Evolutionary conservation across 2,329 filamentous ascomycete genomes (phyloP).

Genomic region (Chaetomiaceae sp.): DNA sequence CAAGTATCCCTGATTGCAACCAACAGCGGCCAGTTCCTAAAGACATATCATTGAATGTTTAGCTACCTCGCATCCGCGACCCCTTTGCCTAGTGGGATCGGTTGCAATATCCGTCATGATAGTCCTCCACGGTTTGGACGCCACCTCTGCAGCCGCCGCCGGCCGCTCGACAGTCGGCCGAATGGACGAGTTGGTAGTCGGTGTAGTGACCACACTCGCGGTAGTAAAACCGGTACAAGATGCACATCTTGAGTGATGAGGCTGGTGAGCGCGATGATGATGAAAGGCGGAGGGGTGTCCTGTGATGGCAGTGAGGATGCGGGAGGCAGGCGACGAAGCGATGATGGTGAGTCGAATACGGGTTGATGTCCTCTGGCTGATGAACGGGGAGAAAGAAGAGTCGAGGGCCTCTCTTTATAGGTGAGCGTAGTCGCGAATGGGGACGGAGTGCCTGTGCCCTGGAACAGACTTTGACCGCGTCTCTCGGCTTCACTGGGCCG

Average conservation of each 20-base stretch:
- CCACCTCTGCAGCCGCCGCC: not conserved
- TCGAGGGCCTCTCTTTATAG: conserved; percentile 3
- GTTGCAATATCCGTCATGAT: conserved; percentile 1
- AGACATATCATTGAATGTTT: not conserved
- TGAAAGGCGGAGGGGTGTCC: no score
- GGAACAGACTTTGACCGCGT: not conserved
- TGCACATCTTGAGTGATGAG: conserved; percentile 8
- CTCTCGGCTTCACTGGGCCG: not conserved
- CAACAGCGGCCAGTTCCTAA: no score
- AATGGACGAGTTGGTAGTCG: not conserved
- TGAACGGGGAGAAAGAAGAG: not conserved
- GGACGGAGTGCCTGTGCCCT: not conserved
- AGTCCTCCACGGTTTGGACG: not conserved
- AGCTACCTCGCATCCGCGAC: not conserved
- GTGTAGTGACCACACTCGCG: not conserved
- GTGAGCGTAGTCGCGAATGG: not conserved
- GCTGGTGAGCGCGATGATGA: not conserved
- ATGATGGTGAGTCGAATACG: not conserved
- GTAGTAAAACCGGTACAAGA: conserved; percentile 2
- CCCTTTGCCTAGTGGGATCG: not conserved
- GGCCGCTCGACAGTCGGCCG: not conserved
- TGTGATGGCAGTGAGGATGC: no score
- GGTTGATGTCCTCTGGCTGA: not conserved
- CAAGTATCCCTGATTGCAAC: no score
- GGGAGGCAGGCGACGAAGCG: not conserved